phyloP scores from a whole-genome alignment of 352 stramenopile species.

The Phytopythium ostracodes region DNA sequence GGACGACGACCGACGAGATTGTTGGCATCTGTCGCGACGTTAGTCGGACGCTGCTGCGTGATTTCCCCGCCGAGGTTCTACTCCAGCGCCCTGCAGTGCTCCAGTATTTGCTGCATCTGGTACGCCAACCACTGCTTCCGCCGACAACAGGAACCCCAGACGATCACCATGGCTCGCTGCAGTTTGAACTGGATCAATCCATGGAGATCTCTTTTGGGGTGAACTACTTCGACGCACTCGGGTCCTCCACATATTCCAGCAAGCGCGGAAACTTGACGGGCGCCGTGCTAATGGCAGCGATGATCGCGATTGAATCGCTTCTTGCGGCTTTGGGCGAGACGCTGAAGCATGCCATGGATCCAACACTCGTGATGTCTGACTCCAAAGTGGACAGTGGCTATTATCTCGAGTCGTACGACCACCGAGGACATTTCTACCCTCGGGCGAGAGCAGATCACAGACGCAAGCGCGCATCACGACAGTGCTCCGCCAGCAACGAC shows the following conservation, averaged over 20 bases:
- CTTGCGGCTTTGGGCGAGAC: conserved; percentile 37
- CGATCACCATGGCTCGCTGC: not conserved
- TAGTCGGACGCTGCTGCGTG: conserved; percentile 45
- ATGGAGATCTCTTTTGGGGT: conserved; percentile 41
- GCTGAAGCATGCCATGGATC: conserved; percentile 30
- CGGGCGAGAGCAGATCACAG: conserved; percentile 14
- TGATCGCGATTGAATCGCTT: conserved; percentile 62
- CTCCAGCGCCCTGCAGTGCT: conserved; percentile 55
- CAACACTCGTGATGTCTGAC: conserved; percentile 34
- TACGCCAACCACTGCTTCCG: conserved; percentile 55
- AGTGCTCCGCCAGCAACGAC: not conserved
- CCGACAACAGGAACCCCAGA: conserved; percentile 5
- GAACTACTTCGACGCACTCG: conserved; percentile 72
- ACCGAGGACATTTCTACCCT: conserved; percentile 29
- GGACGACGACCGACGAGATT: conserved; percentile 40
- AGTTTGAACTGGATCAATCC: conserved; percentile 13
- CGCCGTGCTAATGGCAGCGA: conserved; percentile 51
- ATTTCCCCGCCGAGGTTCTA: conserved; percentile 70
- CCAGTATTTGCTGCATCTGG: conserved; percentile 58
- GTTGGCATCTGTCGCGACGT: conserved; percentile 48
- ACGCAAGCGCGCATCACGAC: not conserved
- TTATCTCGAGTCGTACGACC: conserved; percentile 22
- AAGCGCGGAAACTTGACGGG: conserved; percentile 45
- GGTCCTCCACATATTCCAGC: conserved; percentile 32
- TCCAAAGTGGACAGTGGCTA: conserved; percentile 19